Evolutionary conservation across 169 alveolate species (phyloP), one percentile per base, ranked within the genome.

Genomic region (Babesia bovis): DNA sequence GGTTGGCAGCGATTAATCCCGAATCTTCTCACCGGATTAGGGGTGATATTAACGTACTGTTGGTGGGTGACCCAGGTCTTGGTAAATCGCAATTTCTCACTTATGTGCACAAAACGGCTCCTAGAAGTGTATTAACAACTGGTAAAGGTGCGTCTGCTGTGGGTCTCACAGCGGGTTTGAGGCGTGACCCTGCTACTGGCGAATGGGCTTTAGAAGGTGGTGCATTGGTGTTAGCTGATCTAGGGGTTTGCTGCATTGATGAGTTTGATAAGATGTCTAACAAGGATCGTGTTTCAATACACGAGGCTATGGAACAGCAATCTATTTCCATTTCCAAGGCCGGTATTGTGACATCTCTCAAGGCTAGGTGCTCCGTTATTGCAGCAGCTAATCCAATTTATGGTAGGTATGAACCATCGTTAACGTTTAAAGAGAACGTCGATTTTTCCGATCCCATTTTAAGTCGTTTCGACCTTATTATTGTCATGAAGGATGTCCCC

Each of bases 301-400:
- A 98, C 84, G 99, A 98, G 90, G 99, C 99, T 13, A 98, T 98
- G 99, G 99, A 98, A 85, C 98, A 98, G 88, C 98, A 98, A 88
- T 90, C 98, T 73, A 98, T 98, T 57, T 96, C 99, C 35, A 97
- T 98, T 66, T 94, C 99, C 21, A 98, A 97, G 84, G 99, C 99
- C 63, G 98, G 99, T 42, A 95, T 96, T 23, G 99, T 96, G 15
- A 94, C 99, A 25, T 92, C 98, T 13, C 91, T 98, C 51, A 91
- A 97, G 83, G 99, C 99, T 1, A 91, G 99, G 76, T 98, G 99
- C 84, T 91, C 98, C 40, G 99, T 98, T 38, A 95, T 98, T 32
- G 99, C 99, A 3, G 99, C 99, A n/a, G 99, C 99, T 0, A 98
- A 98, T 90, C 99, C 99, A 28, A 90, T 76, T 40, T 90, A 85